phyloP scores from a whole-genome alignment of 768 basidiomycete species.

The Termitomyces sp. region DNA sequence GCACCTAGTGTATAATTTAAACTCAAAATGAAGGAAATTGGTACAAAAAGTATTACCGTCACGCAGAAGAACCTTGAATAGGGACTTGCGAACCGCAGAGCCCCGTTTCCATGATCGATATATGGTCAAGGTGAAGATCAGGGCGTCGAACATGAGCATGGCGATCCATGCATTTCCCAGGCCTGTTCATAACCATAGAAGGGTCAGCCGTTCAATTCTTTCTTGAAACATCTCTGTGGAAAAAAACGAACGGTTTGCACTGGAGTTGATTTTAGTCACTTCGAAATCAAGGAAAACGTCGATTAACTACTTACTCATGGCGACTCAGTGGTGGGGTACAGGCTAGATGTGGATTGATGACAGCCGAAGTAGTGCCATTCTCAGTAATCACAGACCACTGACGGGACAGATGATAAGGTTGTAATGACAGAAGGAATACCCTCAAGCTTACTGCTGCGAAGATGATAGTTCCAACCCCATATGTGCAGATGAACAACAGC shows the following conservation, averaged over 20 bases:
- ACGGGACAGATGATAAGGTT: neutral
- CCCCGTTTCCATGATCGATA: constrained; percentile 25
- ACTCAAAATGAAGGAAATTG: neutral
- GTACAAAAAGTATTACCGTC: neutral
- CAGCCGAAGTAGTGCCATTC: neutral
- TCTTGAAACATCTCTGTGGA: too few relatives aligned
- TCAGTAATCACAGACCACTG: neutral
- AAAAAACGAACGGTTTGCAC: neutral
- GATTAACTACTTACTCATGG: neutral
- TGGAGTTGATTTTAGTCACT: neutral
- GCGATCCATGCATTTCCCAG: constrained; percentile 32
- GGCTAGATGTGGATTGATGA: neutral
- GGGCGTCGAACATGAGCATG: constrained; percentile 30
- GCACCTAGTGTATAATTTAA: neutral
- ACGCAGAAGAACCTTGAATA: neutral
- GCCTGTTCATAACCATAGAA: constrained; percentile 14
- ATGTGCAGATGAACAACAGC: constrained; percentile 19
- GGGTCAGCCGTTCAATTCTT: neutral
- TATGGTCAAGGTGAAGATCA: constrained; percentile 34
- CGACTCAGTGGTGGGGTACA: neutral
- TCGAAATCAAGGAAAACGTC: neutral
- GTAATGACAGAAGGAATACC: neutral
- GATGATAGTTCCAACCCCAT: constrained; percentile 20
- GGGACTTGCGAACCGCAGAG: neutral
- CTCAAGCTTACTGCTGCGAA: constrained; percentile 2